Conservation (phyloP, 225 moss, liverwort and hornwort species). For the Pseudisothecium myosuroides region DNA sequence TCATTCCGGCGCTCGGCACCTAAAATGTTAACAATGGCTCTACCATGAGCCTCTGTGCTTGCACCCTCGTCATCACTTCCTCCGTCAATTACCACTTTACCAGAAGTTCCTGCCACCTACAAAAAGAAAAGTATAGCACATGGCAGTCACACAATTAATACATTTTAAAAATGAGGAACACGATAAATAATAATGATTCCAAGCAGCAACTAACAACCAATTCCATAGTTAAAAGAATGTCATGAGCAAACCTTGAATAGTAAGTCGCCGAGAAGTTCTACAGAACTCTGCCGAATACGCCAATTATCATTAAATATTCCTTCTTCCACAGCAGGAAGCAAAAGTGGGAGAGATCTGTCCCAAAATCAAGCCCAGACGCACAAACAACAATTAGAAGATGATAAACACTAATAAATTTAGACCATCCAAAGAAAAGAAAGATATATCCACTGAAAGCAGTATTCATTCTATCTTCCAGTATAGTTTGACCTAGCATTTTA, state of each 20-base stretch:
- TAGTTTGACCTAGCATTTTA: background rate
- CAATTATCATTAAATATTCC: constrained; percentile 99
- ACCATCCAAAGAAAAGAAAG: background rate
- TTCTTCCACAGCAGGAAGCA: constrained; percentile 96
- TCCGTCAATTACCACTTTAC: constrained; percentile 96
- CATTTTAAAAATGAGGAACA: background rate
- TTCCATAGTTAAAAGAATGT: background rate
- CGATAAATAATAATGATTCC: background rate
- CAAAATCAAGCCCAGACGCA: background rate
- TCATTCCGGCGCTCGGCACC: constrained; percentile 91
- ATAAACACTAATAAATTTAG: background rate
- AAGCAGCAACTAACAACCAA: background rate
- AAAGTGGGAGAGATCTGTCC: constrained; percentile 81
- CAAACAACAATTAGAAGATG: background rate
- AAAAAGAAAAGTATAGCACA: background rate
- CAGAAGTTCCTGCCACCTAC: constrained; percentile 97
- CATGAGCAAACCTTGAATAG: constrained; percentile 73
- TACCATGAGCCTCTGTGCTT: constrained; percentile 97
- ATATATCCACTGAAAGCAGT: background rate
- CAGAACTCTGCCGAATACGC: constrained; percentile 99
- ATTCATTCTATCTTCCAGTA: background rate
- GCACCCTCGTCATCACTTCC: constrained; percentile 99
- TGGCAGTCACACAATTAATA: background rate
- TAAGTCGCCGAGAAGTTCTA: constrained; percentile 94
- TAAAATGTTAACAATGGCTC: constrained; percentile 88